Evolutionary conservation across 495 filamentous ascomycete genomes (phyloP).

Genomic region (Hypoxylon perforatum): DNA sequence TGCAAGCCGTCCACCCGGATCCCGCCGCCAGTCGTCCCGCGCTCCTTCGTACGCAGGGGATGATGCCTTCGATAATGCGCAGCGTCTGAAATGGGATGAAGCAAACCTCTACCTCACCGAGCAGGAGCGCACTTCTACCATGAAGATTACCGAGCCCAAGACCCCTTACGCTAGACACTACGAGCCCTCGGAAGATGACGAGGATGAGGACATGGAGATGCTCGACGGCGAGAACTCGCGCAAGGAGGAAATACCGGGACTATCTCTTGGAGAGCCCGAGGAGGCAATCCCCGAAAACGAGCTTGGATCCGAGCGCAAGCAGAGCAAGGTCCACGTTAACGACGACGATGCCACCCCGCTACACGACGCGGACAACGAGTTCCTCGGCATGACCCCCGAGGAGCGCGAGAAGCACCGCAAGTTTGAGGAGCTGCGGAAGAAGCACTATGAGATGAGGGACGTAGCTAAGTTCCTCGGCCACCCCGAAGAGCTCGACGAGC

Average conservation of each 20-base stretch:
- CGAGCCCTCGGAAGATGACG: slow-evolving; percentile 86
- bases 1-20: slow-evolving; percentile 65
- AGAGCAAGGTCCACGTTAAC: slow-evolving; percentile 77
- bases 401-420: slow-evolving; percentile 87
- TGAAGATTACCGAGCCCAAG: slow-evolving; percentile 99
- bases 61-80: slow-evolving; percentile 57
- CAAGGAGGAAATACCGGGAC: slow-evolving; percentile 83
- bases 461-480: slow-evolving; percentile 88
- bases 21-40: slow-evolving; percentile 75
- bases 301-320: slow-evolving; percentile 55
- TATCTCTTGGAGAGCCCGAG: slow-evolving; percentile 96
- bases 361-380: slow-evolving; percentile 66
- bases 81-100: slow-evolving; percentile 96
- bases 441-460: slow-evolving; percentile 98
- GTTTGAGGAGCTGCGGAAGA: slow-evolving; percentile 92
- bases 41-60: slow-evolving; percentile 52
- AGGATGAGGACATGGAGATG: slow-evolving; percentile 80
- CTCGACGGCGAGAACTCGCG: slow-evolving; percentile 73
- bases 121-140: slow-evolving; percentile 92
- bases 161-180: slow-evolving; percentile 94
- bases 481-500: slow-evolving; percentile 62
- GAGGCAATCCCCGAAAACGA: slow-evolving; percentile 68
- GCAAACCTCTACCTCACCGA: slow-evolving; percentile 96
- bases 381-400: slow-evolving; percentile 74
- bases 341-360: slow-evolving; percentile 59